Base-by-base conservation (phyloP, 306 rosid genomes). In the Dalbergia cultrata region DNA sequence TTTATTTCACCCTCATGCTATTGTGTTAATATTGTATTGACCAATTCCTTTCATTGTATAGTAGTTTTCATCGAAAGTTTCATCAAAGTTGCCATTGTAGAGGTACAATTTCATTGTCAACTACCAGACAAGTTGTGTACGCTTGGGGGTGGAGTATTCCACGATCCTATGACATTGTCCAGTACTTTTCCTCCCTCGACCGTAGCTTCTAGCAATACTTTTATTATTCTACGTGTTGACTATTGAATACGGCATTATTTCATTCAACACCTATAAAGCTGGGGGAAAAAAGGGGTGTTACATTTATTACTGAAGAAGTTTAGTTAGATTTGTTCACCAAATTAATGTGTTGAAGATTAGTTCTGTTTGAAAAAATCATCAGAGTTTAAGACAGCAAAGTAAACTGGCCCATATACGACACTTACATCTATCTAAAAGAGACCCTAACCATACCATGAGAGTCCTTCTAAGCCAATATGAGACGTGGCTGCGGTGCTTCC, bases 401-500 rank as follows among this genome's bases (percentile, higher is more conserved):
- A 45, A 8, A 71, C 7, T 70, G 83, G 72, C 33, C 83, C 77
- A 18, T 49, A 70, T 12, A 39, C 22, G 80, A 56, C 12, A 63
- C 10, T 61, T 60, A 37, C 0, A 37, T 37, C 7, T 37, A 7
- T 62, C 19, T 37, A 21, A 8, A 8, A 2, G 37, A 35, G 19
- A 26, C 31, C 31, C 2, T 26, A 26, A 26, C 75, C 64, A 10
- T 26, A 41, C 68, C 45, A 3, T 33, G 2, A 33, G 18, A 63
- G 47, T 14, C 68, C 70, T 26, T n/a, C 49, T 13, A 19, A 43
- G 11, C 31, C 1, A 18, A 67, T 54, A 54, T 64, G 75, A 78
- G 45, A 52, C 39, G 88, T 79, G 89, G 86, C 41, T 66, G 80
- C 62, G 83, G 82, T 76, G 72, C 31, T 26, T 78, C 67, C 65